Percentiles rank a stretch among this genome's conserved stretches.
Evolutionary conservation across 2,329 filamentous ascomycete species (phyloP).

Genomic region (Colletotrichum magnum): DNA sequence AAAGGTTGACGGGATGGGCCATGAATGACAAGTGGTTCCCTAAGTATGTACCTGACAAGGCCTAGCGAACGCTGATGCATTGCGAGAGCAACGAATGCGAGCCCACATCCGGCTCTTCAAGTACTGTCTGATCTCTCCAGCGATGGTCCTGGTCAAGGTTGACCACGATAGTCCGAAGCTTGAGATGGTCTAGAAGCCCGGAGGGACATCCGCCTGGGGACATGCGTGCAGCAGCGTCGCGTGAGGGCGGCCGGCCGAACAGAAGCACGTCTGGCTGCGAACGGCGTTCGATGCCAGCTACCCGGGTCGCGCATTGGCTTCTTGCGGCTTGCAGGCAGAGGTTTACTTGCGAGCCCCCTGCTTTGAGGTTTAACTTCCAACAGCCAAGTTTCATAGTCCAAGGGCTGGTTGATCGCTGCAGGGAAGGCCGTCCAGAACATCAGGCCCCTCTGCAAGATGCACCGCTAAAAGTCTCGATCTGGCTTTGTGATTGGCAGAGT

Average conservation of each 20-base stretch:
- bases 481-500: constrained; percentile 9
- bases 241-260: constrained; percentile 7
- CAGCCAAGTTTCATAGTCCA: constrained; percentile 35
- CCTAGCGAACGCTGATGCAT: constrained; percentile 21
- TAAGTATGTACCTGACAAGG: constrained; percentile 22
- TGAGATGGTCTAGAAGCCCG: constrained; percentile 17
- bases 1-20: constrained; percentile 25
- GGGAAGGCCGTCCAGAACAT: constrained; percentile 30
- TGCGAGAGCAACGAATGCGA: constrained; percentile 15
- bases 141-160: constrained; percentile 23
- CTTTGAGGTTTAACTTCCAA: constrained; percentile 32
- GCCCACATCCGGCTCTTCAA: constrained; percentile 15
- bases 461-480: constrained; percentile 2
- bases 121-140: constrained; percentile 37
- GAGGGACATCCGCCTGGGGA: constrained; percentile 8
- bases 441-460: constrained; percentile 24
- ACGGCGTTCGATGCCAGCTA: constrained; percentile 11
- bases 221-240: constrained; percentile 7
- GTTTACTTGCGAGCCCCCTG: constrained; percentile 24
- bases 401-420: constrained; percentile 26
- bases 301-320: constrained; percentile 10
- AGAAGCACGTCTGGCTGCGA: constrained; percentile 7
- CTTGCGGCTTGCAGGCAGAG: constrained; percentile 1
- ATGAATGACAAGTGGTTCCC: constrained; percentile 29
- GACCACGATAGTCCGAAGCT: constrained; percentile 13